A percentile compares a stretch with the other conserved stretches of the same genome.
Conservation (phyloP, 345 rosid genomes). For the Citrus inodora region DNA sequence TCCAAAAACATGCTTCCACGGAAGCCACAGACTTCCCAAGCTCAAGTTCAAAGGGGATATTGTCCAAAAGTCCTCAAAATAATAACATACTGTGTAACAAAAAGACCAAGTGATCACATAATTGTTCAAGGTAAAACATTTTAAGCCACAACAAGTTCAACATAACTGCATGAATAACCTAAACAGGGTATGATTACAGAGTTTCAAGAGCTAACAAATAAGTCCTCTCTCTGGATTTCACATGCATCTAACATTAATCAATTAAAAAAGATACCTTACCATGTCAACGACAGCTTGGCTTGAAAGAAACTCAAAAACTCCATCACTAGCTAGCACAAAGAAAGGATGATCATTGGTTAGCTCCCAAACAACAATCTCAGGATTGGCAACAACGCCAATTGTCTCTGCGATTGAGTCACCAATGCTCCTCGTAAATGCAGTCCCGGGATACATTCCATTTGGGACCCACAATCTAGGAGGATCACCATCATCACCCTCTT, state of each 20-base stretch:
- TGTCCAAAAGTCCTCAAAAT: background rate
- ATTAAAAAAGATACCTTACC: constrained; percentile 55
- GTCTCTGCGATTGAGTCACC: constrained; percentile 94
- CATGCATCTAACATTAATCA: background rate
- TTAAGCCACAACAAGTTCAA: background rate
- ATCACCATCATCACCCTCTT: constrained; percentile 95
- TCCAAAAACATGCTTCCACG: too few species aligned
- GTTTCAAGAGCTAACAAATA: constrained; percentile 1
- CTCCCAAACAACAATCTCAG: constrained; percentile 87
- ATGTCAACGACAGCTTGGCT: constrained; percentile 96
- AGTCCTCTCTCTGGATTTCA: background rate
- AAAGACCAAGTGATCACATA: background rate
- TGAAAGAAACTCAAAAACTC: constrained; percentile 94
- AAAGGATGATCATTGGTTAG: constrained; percentile 80
- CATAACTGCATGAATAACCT: background rate
- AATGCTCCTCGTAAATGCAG: constrained; percentile 95
- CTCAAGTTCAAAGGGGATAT: background rate
- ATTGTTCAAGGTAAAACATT: background rate
- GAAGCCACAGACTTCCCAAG: background rate
- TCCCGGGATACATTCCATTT: constrained; percentile 97
- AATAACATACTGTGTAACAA: background rate
- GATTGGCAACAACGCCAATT: constrained; percentile 94
- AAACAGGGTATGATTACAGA: background rate
- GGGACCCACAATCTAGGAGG: constrained; percentile 97
- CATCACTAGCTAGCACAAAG: constrained; percentile 98